Evolutionary conservation across 2,329 filamentous ascomycete genomes (phyloP).

Genomic region (Aspergillus costaricaensis): DNA sequence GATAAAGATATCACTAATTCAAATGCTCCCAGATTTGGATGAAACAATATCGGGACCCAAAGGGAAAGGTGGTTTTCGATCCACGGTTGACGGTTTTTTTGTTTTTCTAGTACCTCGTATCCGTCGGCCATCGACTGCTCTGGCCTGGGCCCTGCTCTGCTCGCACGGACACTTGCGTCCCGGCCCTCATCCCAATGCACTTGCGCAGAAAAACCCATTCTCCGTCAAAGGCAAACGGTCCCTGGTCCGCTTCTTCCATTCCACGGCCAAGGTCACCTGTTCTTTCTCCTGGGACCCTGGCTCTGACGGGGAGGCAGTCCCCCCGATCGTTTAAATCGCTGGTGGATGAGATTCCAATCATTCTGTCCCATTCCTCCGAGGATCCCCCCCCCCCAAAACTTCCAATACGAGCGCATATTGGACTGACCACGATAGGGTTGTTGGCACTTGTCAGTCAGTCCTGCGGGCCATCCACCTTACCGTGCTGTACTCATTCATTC

Average conservation of each 20-base stretch:
- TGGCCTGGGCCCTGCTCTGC: conserved; percentile 2
- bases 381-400: not conserved
- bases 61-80: no score
- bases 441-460: not conserved
- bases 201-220: not conserved
- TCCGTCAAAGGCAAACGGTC: conserved; percentile 12
- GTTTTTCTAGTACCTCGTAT: not conserved
- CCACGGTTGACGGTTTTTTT: no score
- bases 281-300: not conserved
- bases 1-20: no score
- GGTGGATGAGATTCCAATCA: conserved; percentile 3
- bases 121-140: conserved; percentile 1
- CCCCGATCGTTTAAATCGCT: not conserved
- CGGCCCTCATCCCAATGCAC: conserved; percentile 1
- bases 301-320: not conserved
- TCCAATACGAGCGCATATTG: conserved; percentile 7
- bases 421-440: no score
- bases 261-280: conserved; percentile 12
- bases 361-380: conserved; percentile 5
- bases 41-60: no score
- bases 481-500: not conserved
- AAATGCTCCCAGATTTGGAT: no score
- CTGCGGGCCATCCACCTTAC: not conserved
- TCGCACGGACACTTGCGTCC: conserved; percentile 11
- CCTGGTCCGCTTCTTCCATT: conserved; percentile 15